Base-by-base conservation (phyloP, 2,329 filamentous ascomycete genomes). In the Neurospora sp. region DNA sequence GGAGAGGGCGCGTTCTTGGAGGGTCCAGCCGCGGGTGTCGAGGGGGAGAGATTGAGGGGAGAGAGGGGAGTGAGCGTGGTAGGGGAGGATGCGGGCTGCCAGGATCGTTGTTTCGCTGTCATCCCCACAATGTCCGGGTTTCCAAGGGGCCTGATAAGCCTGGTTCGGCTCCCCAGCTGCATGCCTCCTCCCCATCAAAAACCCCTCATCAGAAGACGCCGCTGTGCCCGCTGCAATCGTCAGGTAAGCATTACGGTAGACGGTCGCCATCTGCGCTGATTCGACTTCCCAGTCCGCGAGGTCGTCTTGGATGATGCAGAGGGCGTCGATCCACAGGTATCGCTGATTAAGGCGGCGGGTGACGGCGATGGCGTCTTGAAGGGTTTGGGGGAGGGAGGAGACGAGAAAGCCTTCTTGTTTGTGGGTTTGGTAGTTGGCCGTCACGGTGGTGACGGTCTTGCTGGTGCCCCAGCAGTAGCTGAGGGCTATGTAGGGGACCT, bases 11-110 rank as follows among this genome's bases (percentile, higher is more conserved):
- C 67, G 15, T 52, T 68, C 67, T 36, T 68, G 67, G 15, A 68
- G 42, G n/a, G 67, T 68, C 67, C 67, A 68, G 39, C 40, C 67
- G 28, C 67, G 43, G n/a, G 39, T 36, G 19, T 68, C 67, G 19
- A 68, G 42, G 17, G 67, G 67, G 28, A 68, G 19, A 0, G 6
- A 0, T 1, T 13, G 40, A 10, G 3, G 23, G 23, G 23, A 28
- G 23, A 28, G 23, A 3, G 7, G 17, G 40, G 17, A 0, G 15
- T 42, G 40, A 0, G 17, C 17, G 7, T 3, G 3, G 40, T 42
- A 42, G 15, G 67, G 67, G 28, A 68, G 43, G 17, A 68, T 36
- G 23, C 67, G 67, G 19, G 67, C 67, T 28, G n/a, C n/a, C n/a
- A n/a, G n/a, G n/a, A n/a, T n/a, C n/a, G n/a, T n/a, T n/a, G n/a